Conservation (phyloP, 768 basidiomycete species). For the Phylloporus sp. region DNA sequence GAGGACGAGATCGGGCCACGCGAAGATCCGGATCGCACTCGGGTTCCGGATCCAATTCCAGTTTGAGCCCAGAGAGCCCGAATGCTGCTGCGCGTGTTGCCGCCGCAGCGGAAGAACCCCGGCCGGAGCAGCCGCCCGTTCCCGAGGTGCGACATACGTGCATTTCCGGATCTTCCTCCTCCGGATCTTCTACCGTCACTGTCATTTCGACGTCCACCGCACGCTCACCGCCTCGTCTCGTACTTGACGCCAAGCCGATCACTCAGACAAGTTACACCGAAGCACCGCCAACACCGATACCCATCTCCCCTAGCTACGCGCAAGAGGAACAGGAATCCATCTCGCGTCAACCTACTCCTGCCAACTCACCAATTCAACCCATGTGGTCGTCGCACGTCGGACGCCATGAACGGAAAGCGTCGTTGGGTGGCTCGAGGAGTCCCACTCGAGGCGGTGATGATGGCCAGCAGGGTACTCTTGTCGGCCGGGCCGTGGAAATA, state of each 20-base stretch:
- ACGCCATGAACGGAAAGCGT: conserved; percentile 17
- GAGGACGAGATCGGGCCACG: conserved; percentile 27
- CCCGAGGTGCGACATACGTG: conserved; percentile 14
- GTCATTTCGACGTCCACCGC: conserved; percentile 7
- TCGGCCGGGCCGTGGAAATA: conserved; percentile 68
- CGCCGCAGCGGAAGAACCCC: conserved; percentile 8
- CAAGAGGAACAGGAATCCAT: conserved; percentile 35
- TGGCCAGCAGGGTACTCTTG: conserved; percentile 40
- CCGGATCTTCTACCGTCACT: conserved; percentile 26
- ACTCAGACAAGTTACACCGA: conserved; percentile 23
- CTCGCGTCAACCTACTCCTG: conserved; percentile 51
- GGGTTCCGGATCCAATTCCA: conserved; percentile 34
- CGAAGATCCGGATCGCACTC: conserved; percentile 26
- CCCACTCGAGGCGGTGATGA: conserved; percentile 24
- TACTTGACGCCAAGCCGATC: conserved; percentile 27
- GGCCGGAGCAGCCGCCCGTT: conserved; percentile 4
- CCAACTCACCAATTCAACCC: conserved; percentile 51
- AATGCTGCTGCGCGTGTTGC: conserved; percentile 1
- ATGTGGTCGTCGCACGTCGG: conserved; percentile 19
- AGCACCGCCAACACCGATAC: conserved; percentile 18
- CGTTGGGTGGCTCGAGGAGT: conserved; percentile 20
- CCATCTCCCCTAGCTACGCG: conserved; percentile 17
- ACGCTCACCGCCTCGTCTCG: conserved; percentile 25
- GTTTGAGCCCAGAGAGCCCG: conserved; percentile 29
- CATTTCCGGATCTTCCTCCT: conserved; percentile 19